These are phyloP conservation scores for Lumnitzera littorea DNA, from an alignment of 345 rosid genomes.

Conservation along the genomic window DNA sequence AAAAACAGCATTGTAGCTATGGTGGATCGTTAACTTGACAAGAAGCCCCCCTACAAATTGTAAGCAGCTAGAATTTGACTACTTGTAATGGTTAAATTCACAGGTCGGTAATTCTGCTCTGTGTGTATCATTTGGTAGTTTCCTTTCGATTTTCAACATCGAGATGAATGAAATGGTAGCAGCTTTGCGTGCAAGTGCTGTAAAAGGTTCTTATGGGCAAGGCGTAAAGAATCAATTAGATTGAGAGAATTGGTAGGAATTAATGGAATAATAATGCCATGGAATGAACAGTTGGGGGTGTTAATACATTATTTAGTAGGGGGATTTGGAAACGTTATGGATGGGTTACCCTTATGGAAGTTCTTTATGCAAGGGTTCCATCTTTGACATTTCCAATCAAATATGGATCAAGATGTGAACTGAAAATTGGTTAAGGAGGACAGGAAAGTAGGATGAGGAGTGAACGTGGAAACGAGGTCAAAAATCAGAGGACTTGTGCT, in stretches of 20 bases:
- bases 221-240: constrained; percentile 8
- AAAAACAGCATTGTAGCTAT: constrained; percentile 32
- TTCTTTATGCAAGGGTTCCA: constrained; percentile 13
- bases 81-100: constrained; percentile 25
- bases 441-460: constrained; percentile 15
- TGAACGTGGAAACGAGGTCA: constrained; percentile 8
- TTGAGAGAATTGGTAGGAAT: constrained; percentile 3
- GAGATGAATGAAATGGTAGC: constrained; percentile 32
- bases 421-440: constrained; percentile 11
- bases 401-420: constrained; percentile 19
- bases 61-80: not conserved
- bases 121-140: constrained; percentile 38
- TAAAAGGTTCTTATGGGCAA: constrained; percentile 30
- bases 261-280: constrained; percentile 31
- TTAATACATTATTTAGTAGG: constrained; percentile 18
- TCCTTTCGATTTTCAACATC: constrained; percentile 18
- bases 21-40: constrained; percentile 22
- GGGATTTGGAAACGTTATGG: constrained; percentile 30
- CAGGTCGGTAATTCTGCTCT: constrained; percentile 27
- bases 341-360: constrained; percentile 23
- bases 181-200: constrained; percentile 19
- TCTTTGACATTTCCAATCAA: constrained; percentile 18
- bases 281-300: constrained; percentile 49
- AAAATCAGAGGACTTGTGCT: constrained; percentile 8
- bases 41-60: not conserved